Conservation (phyloP, 164 flowering plant genomes). For the Stephania cephalantha region DNA sequence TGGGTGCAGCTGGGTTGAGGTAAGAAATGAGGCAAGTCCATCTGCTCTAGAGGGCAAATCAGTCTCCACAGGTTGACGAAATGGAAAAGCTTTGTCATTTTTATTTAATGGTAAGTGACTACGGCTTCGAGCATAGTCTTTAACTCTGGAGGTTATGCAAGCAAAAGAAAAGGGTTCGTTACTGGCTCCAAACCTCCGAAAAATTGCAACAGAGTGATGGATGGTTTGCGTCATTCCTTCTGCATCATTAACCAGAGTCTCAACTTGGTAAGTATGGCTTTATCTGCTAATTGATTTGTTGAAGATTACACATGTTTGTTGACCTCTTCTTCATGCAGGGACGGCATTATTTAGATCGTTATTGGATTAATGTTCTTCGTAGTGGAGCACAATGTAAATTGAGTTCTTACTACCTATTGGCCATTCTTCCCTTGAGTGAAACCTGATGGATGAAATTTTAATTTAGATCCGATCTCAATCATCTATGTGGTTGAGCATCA, state of each 20-base stretch:
- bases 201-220: background rate
- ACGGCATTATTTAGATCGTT: background rate
- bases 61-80: background rate
- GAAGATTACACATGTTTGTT: no score
- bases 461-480: no score
- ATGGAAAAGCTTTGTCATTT: background rate
- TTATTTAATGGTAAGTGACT: background rate
- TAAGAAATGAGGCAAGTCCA: background rate
- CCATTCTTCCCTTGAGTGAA: no score
- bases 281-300: background rate
- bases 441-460: no score
- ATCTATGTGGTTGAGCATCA: no score
- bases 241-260: background rate
- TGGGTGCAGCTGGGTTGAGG: slow-evolving; percentile 14
- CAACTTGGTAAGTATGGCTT: background rate
- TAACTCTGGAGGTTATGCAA: background rate
- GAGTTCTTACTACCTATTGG: background rate
- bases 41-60: background rate
- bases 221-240: background rate
- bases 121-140: background rate
- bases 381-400: background rate
- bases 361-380: background rate
- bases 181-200: background rate
- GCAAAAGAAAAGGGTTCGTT: background rate
- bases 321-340: background rate